phyloP scores from a whole-genome alignment of 768 basidiomycete species.

The Kwoniella bestiolae region DNA sequence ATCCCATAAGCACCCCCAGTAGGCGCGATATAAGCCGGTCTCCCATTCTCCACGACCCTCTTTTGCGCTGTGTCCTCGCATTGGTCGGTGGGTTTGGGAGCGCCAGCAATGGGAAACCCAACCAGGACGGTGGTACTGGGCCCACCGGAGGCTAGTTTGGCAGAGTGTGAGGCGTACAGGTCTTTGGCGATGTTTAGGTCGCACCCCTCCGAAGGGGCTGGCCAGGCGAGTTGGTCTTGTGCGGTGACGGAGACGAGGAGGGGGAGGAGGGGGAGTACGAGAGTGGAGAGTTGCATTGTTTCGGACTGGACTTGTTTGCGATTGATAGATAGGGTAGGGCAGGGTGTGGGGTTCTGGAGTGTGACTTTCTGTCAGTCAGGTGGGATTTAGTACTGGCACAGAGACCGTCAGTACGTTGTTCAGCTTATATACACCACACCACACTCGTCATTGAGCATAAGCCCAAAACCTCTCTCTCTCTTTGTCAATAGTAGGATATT shows the following conservation, averaged over 20 bases:
- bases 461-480: background rate
- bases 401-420: too few species aligned
- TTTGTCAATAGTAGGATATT: background rate
- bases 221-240: background rate
- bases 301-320: too few species aligned
- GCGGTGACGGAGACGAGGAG: background rate
- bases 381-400: too few species aligned
- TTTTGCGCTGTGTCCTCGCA: constrained; percentile 1
- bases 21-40: background rate
- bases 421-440: too few species aligned
- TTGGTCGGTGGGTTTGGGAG: background rate
- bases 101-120: constrained; percentile 7
- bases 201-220: constrained; percentile 3
- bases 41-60: background rate
- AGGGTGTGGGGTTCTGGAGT: too few species aligned
- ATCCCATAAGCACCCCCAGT: background rate
- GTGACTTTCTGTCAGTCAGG: too few species aligned
- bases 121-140: constrained; percentile 4
- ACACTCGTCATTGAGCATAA: too few species aligned
- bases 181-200: background rate
- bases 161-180: constrained; percentile 9
- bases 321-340: too few species aligned
- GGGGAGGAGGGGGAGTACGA: background rate
- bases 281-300: background rate
- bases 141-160: background rate